Conservation (phyloP, 768 basidiomycete species). For the Rhodotorula babjevae region DNA sequence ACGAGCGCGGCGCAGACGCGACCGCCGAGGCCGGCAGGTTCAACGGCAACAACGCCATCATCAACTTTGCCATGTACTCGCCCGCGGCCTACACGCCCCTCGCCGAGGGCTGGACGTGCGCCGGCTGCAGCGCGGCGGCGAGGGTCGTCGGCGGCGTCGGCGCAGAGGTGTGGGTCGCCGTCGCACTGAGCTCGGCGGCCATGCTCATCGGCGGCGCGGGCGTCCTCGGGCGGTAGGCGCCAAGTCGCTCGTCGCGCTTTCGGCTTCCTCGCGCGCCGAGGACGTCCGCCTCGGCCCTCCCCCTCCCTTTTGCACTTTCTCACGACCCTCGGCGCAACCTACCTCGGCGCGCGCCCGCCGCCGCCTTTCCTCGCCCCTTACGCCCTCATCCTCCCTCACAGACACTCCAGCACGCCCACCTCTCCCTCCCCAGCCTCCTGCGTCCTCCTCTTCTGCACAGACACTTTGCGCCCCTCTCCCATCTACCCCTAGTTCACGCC, state of each 20-base stretch:
- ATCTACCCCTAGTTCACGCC: background rate
- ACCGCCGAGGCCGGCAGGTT: conserved; percentile 61
- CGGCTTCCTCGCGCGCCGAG: too few species aligned
- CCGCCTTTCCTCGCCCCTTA: background rate
- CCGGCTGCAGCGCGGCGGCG: conserved; percentile 40
- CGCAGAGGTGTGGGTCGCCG: conserved; percentile 27
- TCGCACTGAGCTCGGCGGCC: conserved; percentile 32
- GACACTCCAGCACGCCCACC: too few species aligned
- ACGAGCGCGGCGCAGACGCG: conserved; percentile 68
- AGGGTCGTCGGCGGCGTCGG: conserved; percentile 8
- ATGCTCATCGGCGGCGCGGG: conserved; percentile 37
- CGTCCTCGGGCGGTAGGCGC: conserved; percentile 27
- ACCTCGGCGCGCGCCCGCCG: too few species aligned
- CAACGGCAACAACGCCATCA: conserved; percentile 61
- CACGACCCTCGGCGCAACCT: too few species aligned
- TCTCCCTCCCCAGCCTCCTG: background rate
- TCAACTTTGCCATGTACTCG: conserved; percentile 71
- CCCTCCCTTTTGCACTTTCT: too few species aligned
- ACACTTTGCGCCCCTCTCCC: background rate
- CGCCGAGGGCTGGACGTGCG: conserved; percentile 40
- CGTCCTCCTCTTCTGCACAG: background rate
- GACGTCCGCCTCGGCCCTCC: too few species aligned
- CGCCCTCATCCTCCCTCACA: too few species aligned
- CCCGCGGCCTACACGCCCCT: conserved; percentile 32
- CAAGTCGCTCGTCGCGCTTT: too few species aligned